A percentile compares a stretch with the other conserved stretches of the same genome.
Evolutionary conservation across 2,329 filamentous ascomycete genomes (phyloP).

Genomic region (Penicillium capsulatum): DNA sequence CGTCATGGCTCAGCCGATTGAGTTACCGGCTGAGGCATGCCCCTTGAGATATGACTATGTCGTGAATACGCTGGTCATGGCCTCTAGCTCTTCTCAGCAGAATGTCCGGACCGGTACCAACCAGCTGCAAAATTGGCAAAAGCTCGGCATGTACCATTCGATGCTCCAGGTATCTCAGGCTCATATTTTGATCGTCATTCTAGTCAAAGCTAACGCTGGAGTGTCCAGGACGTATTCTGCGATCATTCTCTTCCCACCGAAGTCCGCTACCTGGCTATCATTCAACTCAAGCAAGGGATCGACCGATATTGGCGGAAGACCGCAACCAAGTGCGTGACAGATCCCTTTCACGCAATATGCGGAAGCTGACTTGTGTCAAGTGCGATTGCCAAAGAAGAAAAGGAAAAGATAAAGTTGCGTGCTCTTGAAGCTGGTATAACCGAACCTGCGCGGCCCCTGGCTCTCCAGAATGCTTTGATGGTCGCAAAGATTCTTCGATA

Average conservation of each 20-base stretch:
- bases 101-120: conserved; percentile 63
- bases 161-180: conserved; percentile 57
- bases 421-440: conserved; percentile 72
- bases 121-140: conserved; percentile 70
- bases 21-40: conserved; percentile 76
- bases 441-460: conserved; percentile 70
- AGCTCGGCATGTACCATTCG: conserved; percentile 61
- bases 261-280: conserved; percentile 82
- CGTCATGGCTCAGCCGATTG: conserved; percentile 66
- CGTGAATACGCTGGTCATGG: conserved; percentile 60
- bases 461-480: conserved; percentile 82
- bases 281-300: conserved; percentile 94
- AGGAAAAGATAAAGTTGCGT: conserved; percentile 67
- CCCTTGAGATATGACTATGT: conserved; percentile 63
- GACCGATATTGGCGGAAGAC: conserved; percentile 90
- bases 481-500: conserved; percentile 82
- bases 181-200: too few relatives aligned
- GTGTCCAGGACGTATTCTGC: conserved; percentile 67
- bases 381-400: conserved; percentile 65
- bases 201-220: not conserved
- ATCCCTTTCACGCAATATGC: not conserved
- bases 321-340: conserved; percentile 55
- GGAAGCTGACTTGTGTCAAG: conserved; percentile 35
- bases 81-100: conserved; percentile 60
- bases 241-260: conserved; percentile 72